A percentile compares a stretch with the other conserved stretches of the same genome.
These are phyloP conservation scores for Salmacisia buchloeana DNA, from an alignment of 1,284 basidiomycete species.

Conservation along the genomic window DNA sequence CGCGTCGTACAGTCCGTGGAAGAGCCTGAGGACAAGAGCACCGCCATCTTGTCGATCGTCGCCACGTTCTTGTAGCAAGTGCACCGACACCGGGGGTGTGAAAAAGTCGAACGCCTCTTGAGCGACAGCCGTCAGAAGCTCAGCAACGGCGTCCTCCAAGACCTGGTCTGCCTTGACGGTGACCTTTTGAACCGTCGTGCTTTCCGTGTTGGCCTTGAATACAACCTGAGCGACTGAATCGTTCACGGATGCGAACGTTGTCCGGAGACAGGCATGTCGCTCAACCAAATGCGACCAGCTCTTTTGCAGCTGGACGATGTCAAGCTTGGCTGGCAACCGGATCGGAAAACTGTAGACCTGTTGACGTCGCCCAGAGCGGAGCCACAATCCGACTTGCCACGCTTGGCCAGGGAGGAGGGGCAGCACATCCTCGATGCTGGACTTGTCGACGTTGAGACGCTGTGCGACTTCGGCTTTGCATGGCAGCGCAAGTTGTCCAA, in stretches of 20 bases:
- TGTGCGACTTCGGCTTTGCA: not conserved
- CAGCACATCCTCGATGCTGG: conserved; percentile 24
- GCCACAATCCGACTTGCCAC: conserved; percentile 27
- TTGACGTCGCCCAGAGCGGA: conserved; percentile 12
- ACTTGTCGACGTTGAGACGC: not conserved
- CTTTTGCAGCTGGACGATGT: conserved; percentile 12
- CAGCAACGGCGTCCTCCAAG: conserved; percentile 6
- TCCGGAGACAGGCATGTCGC: conserved; percentile 35
- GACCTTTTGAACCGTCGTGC: conserved; percentile 5
- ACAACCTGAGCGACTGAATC: conserved; percentile 24
- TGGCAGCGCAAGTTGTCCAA: not conserved
- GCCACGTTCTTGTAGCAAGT: not conserved
- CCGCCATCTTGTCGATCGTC: conserved; percentile 17
- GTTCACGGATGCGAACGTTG: conserved; percentile 22
- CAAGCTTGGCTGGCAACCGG: conserved; percentile 11
- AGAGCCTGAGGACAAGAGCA: conserved; percentile 32
- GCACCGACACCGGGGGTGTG: not conserved
- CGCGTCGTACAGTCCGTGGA: conserved; percentile 46
- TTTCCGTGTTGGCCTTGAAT: conserved; percentile 1
- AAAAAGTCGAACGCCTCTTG: not conserved
- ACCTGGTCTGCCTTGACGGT: conserved; percentile 13
- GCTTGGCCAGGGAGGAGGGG: conserved; percentile 35
- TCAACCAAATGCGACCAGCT: conserved; percentile 29
- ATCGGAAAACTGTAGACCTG: conserved; percentile 36
- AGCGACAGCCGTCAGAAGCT: not conserved